Evolutionary conservation across 768 basidiomycete genomes (phyloP), one percentile per base, ranked within the genome.

Genomic region (Russula sp.): DNA sequence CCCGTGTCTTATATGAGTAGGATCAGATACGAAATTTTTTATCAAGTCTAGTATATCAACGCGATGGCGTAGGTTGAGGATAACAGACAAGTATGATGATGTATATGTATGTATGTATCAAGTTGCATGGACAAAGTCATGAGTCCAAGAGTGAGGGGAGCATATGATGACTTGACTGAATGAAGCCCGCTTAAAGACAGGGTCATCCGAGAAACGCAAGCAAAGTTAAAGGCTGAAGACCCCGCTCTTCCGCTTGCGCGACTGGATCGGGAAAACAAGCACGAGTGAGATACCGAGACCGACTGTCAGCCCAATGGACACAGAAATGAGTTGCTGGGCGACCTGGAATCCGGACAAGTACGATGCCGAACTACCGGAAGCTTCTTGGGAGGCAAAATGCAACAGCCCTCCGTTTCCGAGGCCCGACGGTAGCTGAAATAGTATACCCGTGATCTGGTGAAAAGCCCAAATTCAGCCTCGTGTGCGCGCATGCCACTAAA

Each of bases 371-470:
- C 78, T 77, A 14, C 84, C 85, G 6, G 78, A 73, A 27, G 82
- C 77, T 63, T 82, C 78, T 65, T 82, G 75, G 42, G 79, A 79
- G 11, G 83, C 86, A 69, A 86, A 91, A 64, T 81, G 83, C 65
- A 94, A 79, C 7, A 94, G 81, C 35, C 91, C 91, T 11, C 89
- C 89, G 49, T 84, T 89, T 8, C 86, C 84, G 11, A 94, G 80
- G 44, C 91, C 91, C 8, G 88, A 89, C 0, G 91, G 91, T 1
- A 94, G 80, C 74, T 94, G 92, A 76, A 93, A 89, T 16, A 93
- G 78, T 53, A 94, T 88, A 27, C 88, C 90, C 0, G 87, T 89
- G 66, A 89, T 86, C 80, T 76, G 55, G 1, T 40, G 13, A 13
- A 3, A 39, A 45, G 9, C 7, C 40, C n/a, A 51, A 39, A 31